Conservation (phyloP, 805 yeast genomes). For the Tetrapisispora taiwanensis region DNA sequence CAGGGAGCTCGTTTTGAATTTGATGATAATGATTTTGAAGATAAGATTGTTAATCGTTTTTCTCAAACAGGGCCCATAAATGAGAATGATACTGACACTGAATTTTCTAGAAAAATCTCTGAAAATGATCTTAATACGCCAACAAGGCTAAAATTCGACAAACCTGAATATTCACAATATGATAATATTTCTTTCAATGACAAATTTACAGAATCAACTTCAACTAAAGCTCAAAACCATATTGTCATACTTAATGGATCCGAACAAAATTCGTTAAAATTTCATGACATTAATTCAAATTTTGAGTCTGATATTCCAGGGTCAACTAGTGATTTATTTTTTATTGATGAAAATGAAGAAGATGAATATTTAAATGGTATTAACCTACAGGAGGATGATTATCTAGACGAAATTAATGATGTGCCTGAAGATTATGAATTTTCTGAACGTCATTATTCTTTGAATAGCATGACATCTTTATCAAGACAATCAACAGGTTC, state of each 20-base stretch:
- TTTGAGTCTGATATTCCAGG: constrained; percentile 32
- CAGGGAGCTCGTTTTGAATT: background rate
- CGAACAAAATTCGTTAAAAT: constrained; percentile 26
- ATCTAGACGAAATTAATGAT: constrained; percentile 41
- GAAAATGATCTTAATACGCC: no score
- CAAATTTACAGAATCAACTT: no score
- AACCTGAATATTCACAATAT: no score
- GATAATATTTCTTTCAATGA: no score
- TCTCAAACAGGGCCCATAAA: no score
- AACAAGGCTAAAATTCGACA: no score
- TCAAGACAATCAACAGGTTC: constrained; percentile 5
- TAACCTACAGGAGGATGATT: constrained; percentile 27
- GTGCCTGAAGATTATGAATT: constrained; percentile 38
- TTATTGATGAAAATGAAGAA: constrained; percentile 29
- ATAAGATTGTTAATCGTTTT: background rate
- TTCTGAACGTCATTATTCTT: constrained; percentile 19
- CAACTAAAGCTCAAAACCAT: no score
- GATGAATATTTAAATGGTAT: constrained; percentile 23
- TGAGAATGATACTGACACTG: no score
- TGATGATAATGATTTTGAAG: background rate
- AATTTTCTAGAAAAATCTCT: no score
- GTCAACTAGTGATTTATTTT: constrained; percentile 22
- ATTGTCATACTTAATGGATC: background rate
- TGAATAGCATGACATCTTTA: constrained; percentile 4
- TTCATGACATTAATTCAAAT: constrained; percentile 30